Evolutionary conservation across 257 asterid genomes (phyloP), one percentile per base, ranked within the genome.

Genomic region (Capsicum baccatum): DNA sequence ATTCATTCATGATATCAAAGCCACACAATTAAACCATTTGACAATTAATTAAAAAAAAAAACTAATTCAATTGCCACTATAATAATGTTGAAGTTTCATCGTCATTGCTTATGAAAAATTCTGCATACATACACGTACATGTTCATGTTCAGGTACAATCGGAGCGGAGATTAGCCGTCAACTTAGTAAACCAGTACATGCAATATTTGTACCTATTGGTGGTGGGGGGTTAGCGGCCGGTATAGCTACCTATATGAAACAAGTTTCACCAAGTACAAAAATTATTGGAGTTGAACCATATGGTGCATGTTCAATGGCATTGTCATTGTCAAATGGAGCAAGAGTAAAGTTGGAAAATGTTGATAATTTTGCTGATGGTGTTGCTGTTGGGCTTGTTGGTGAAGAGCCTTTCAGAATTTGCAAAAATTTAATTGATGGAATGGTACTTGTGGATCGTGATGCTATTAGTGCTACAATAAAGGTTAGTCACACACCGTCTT

Each of bases 161-260:
- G 98, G 98, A 66, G 91, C 90, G 94, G 99, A 96, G 90, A 92
- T 94, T 66, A 86, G 92, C 84, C 85, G 93, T 56, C 98, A 96
- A 63, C 87, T 89, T 90, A 90, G 90, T 68, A 90, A 85, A 39
- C 2, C 33, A 26, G 33, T 92, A 35, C 92, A 96, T 64, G 98
- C 99, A 0, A 89, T 96, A 83, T 94, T 96, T 85, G 95, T 96
- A 71, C 99, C 99, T 16, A 91, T 96, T 19, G 99, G 99, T 26
- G 99, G 99, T 37, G 99, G 99, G 57, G 99, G 99, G n/a, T 92
- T 96, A 57, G 89, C 94, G 81, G 94, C 99, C 47, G 99, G 99
- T 35, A 91, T 96, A 84, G 99, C 99, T 85, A 93, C 98, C 71
- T 96, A 87, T 37, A 89, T 94, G 54, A 96, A 91, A 86, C 90